Evolutionary conservation across 2,329 filamentous ascomycete species (phyloP), one percentile per base, ranked within the genome.

Genomic region (Botrytis fragariae): DNA sequence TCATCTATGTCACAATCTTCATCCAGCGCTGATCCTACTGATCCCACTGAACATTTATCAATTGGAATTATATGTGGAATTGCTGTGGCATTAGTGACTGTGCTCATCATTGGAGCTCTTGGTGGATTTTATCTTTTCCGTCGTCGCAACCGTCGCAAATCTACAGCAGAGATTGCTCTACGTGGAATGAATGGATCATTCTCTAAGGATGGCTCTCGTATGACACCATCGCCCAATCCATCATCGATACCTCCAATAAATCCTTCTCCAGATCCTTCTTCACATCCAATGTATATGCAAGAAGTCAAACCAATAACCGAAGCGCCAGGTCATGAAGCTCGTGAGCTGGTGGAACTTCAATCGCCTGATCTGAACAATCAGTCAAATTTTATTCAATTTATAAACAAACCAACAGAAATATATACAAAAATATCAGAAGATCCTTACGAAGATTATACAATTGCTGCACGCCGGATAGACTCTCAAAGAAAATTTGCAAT

Each of bases 1-100:
- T 51, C 48, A 39, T 48, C 60, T 35, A 63, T 68, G 86, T 65
- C 86, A 59, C 18, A 54, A 35, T 16, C 32, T 44, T 72, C 72
- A 14, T 51, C 57, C 42, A 48, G 7, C 9, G 14, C 60, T 20
- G 18, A 29, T 42, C 22, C 70, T 51, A 29, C 61, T 29, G 44
- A 44, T 18, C 4, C 60, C 4, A 57, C 35, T 16, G 35, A 42
- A 42, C n/a, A n/a, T 39, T 18, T 72, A 14, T 64, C 60, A n/a
- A 18, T 59, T 42, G 70, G 45, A 5, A n/a, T 67, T 35, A 67
- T 72, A 18, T 65, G 60, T 18, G 37, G 22, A 8, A 65, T 72
- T 4, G 70, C 44, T 22, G 44, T 25, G 18, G 35, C 54, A 16
- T 29, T 67, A 12, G 32, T 72, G 18, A 37, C 32, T 8, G 25